Base-by-base conservation (phyloP, 805 yeast species). In the Kazachstania taianensis region DNA sequence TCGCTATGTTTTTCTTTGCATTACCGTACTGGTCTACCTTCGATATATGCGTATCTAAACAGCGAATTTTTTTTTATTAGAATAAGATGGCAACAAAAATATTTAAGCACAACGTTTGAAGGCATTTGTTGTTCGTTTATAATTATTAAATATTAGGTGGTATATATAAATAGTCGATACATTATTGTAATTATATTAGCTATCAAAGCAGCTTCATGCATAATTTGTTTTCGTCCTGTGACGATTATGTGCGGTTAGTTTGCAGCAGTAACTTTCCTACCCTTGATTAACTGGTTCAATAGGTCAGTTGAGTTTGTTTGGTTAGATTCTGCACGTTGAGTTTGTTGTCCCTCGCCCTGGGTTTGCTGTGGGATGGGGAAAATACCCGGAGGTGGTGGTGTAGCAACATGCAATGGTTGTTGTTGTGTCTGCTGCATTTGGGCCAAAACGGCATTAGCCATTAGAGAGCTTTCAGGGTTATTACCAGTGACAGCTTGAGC, bases 241-340 rank as follows among this genome's bases (percentile, higher is more conserved):
- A n/a, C n/a, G n/a, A n/a, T n/a, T n/a, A n/a, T n/a, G 5, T 13
- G 24, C 7, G 25, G 10, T 39, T 36, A 51, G 32, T 46, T 52
- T 15, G 52, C 48, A 15, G 66, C 62, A 33, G 59, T 50, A 30
- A 61, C 54, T 47, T 64, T 73, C 53, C 80, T 82, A 20, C 94
- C 94, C 48, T 79, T 78, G 77, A 86, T 78, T 53, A 86, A 66
- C 57, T 85, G 96, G 39, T 76, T 83, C 48, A 86, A 68, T 50
- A 86, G 68, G 53, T 85, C 94, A 28, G 85, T 77, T 41, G 87
- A 79, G 33, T 81, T 75, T 19, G 75, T 72, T 5, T 57, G 27
- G 7, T 37, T 59, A 34, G 44, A 48, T 6, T 46, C 30, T 20
- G 35, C 44, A 5, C 28, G 33, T 29, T 31, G 39, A 12, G 24